These are phyloP conservation scores for Kwoniella botswanensis DNA, from an alignment of 768 basidiomycete genomes.

Conservation along the genomic window DNA sequence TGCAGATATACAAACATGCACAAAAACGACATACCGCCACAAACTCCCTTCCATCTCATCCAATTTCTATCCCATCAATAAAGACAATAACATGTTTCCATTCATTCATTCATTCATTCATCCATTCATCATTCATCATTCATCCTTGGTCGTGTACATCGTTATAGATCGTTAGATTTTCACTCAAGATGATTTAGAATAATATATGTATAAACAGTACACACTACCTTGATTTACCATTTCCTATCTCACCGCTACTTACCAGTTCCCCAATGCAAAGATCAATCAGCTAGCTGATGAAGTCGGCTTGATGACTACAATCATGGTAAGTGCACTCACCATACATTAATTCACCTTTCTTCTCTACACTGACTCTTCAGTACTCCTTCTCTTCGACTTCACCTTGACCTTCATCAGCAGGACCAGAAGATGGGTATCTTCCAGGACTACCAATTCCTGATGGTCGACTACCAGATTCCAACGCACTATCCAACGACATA, in stretches of 20 bases:
- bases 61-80: no score
- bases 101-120: not conserved
- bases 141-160: not conserved
- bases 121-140: not conserved
- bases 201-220: no score
- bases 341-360: not conserved
- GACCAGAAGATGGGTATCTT: not conserved
- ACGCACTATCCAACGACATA: not conserved
- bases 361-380: not conserved
- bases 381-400: not conserved
- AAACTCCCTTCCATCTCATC: no score
- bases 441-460: not conserved
- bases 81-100: no score
- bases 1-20: no score
- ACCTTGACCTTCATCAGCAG: not conserved
- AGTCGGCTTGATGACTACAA: not conserved
- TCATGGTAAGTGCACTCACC: not conserved
- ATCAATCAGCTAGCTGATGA: no score
- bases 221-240: no score
- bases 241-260: no score
- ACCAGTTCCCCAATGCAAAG: no score
- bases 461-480: constrained; percentile 4
- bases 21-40: no score
- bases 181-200: no score
- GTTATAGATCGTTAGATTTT: not conserved